Evolutionary conservation across 2,329 filamentous ascomycete genomes (phyloP).

Genomic region (Balansia obtecta): DNA sequence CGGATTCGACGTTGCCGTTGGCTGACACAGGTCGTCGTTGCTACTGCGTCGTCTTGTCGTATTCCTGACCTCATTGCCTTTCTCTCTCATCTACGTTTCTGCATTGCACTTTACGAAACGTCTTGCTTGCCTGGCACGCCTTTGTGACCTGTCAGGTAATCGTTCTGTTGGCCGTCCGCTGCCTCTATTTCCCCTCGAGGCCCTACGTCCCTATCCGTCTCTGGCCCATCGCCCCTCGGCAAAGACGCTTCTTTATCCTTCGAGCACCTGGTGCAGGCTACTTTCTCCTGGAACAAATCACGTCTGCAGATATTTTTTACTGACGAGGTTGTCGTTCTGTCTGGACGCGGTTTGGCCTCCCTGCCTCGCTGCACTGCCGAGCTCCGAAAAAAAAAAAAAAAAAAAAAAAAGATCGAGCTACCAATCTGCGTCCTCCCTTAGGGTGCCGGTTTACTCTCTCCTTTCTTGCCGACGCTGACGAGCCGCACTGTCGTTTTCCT

Average conservation of each 20-base stretch:
- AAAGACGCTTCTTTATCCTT: conserved; percentile 1
- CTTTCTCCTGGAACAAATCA: background rate
- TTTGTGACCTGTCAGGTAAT: background rate
- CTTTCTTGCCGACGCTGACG: conserved; percentile 1
- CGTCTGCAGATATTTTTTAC: conserved; percentile 3
- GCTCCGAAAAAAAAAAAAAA: background rate
- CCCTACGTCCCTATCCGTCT: background rate
- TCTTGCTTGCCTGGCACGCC: background rate
- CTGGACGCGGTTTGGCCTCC: conserved; percentile 3
- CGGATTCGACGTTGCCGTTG: conserved; percentile 3
- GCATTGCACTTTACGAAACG: background rate
- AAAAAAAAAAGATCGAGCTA: background rate
- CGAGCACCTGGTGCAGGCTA: conserved; percentile 1
- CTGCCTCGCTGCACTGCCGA: conserved; percentile 3
- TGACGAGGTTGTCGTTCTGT: conserved; percentile 3
- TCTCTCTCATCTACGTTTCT: background rate
- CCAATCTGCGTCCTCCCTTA: background rate
- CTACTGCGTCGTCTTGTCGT: background rate
- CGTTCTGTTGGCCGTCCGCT: background rate
- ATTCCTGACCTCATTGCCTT: background rate
- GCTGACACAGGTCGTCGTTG: conserved; percentile 1
- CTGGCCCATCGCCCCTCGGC: background rate
- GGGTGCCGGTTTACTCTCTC: conserved; percentile 1
- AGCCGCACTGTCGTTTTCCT: background rate
- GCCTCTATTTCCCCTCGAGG: background rate